Evolutionary conservation across 306 rosid genomes (phyloP), one percentile per base, ranked within the genome.

Genomic region (Vachellia pachyceras): DNA sequence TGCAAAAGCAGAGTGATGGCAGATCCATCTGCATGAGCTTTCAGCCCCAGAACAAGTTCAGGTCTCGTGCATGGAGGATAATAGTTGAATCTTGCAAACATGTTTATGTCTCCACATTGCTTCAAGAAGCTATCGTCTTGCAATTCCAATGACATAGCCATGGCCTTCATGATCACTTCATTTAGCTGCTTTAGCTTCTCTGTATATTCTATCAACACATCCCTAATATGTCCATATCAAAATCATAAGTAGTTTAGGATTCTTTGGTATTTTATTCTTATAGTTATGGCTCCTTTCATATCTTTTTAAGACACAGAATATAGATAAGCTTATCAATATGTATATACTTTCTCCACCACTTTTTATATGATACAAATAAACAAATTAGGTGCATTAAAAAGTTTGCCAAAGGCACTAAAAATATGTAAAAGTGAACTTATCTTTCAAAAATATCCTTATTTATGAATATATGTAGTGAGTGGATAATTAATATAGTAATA

Each of bases 11-110:
- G 76, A 10, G 97, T 94, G 67, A 94, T 76, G 14, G 85, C 44
- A 9, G 94, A 81, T 79, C 93, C 92, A 84, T 94, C 98, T 5
- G 97, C 87, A 40, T 94, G 97, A 11, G 93, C 87, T 77, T 92
- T 91, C 13, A 78, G 6, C 6, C 98, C 98, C 0, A 91, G 88
- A 72, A 88, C 93, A 52, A 77, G 88, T 60, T 92, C 94, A 11
- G 98, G 82, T 77, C 85, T 88, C 6, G 85, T 83, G 83, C 97
- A 94, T 63, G 79, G 88, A 0, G 97, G 97, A 78, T 91, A 94
- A 83, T 87, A 87, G 82, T 90, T 92, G 86, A 94, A 83, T 77
- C 97, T 89, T 70, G 85, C 77, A 36, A 67, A 10, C 81, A 90
- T 84, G 55, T 68, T 5, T 46, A 20, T 61, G 76, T 92, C 90